phyloP scores from a whole-genome alignment of 352 stramenopile species.

The Salisapilia sapeloensis region DNA sequence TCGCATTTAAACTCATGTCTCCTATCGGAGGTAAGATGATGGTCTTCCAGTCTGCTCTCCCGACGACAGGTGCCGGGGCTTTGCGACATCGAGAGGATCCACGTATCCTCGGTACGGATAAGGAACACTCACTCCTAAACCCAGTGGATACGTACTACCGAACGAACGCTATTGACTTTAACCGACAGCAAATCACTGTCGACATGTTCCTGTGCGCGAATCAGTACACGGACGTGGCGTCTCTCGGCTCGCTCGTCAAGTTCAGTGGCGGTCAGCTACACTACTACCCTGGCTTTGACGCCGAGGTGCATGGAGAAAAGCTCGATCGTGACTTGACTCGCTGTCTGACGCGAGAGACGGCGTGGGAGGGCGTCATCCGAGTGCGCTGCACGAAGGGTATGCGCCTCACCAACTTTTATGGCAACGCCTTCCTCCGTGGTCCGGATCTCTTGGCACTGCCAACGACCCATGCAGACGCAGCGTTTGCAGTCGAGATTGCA shows the following conservation, averaged over 20 bases:
- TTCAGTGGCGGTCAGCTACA: constrained; percentile 93
- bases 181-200: constrained; percentile 96
- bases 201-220: constrained; percentile 95
- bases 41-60: constrained; percentile 76
- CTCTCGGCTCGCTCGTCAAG: constrained; percentile 88
- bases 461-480: constrained; percentile 90
- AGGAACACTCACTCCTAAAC: constrained; percentile 84
- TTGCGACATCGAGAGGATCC: constrained; percentile 76
- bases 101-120: constrained; percentile 67
- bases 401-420: constrained; percentile 96
- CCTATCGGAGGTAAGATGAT: constrained; percentile 81
- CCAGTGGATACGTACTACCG: constrained; percentile 77
- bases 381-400: constrained; percentile 95
- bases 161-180: constrained; percentile 93
- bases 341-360: constrained; percentile 85
- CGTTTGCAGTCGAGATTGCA: constrained; percentile 94
- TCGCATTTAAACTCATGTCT: constrained; percentile 94
- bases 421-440: constrained; percentile 96
- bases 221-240: constrained; percentile 94
- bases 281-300: constrained; percentile 93
- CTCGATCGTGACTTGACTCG: constrained; percentile 89
- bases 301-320: constrained; percentile 81
- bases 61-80: constrained; percentile 52
- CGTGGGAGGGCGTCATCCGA: constrained; percentile 93
- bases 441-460: constrained; percentile 95